These are phyloP conservation scores for Desmodesmus armatus DNA, from an alignment of 139 green algal species.

Conservation along the genomic window DNA sequence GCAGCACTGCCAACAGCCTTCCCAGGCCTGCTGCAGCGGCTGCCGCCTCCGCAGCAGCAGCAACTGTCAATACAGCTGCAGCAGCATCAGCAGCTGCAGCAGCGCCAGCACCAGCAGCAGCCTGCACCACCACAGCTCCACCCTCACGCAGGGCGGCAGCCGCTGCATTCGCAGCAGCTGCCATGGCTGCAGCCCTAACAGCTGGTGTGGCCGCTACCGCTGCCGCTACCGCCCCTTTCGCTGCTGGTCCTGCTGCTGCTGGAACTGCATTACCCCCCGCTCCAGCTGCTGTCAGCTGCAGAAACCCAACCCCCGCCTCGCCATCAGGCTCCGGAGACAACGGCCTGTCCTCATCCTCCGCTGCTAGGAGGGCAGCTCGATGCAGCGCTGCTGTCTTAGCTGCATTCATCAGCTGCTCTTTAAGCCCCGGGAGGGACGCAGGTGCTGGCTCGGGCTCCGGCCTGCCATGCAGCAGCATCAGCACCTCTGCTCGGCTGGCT, in stretches of 20 bases:
- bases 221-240: not conserved
- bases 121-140: not conserved
- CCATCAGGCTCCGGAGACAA: too few species aligned
- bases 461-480: constrained; percentile 5
- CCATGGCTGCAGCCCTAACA: not conserved
- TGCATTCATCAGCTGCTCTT: not conserved
- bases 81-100: not conserved
- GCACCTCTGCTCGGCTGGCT: too few species aligned
- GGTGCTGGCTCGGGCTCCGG: constrained; percentile 16
- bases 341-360: too few species aligned
- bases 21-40: constrained; percentile 10
- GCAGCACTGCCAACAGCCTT: too few species aligned
- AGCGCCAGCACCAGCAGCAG: not conserved
- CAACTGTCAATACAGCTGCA: not conserved
- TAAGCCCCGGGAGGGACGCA: constrained; percentile 35
- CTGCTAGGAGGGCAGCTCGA: not conserved
- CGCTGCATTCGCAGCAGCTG: not conserved
- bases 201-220: not conserved
- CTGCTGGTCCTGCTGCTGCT: constrained; percentile 16
- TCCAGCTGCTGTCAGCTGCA: not conserved
- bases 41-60: not conserved
- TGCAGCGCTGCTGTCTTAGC: not conserved
- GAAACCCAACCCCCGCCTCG: not conserved
- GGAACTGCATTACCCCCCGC: not conserved
- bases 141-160: not conserved